Conservation (phyloP, 2,329 filamentous ascomycete species). For the Pseudocercospora fuligena region DNA sequence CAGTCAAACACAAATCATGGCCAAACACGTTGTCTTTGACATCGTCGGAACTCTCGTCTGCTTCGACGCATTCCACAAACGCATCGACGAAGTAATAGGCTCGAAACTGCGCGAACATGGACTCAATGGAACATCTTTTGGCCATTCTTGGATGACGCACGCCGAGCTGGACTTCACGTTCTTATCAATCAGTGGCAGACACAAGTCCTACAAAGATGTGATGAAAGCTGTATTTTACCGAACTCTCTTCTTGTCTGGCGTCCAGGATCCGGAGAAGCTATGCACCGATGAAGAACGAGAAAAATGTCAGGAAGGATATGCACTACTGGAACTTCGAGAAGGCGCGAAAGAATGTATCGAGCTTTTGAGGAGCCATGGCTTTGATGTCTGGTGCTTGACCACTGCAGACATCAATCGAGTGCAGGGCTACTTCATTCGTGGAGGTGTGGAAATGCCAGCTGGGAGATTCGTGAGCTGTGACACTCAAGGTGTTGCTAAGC, state of each 20-base stretch:
- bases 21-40: constrained; percentile 43
- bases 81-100: constrained; percentile 51
- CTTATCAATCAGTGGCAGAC: constrained; percentile 51
- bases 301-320: constrained; percentile 48
- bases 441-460: constrained; percentile 55
- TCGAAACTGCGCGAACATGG: constrained; percentile 44
- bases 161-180: constrained; percentile 58
- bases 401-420: constrained; percentile 58
- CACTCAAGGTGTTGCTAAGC: constrained; percentile 55
- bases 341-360: constrained; percentile 51
- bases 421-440: constrained; percentile 57
- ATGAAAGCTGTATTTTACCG: constrained; percentile 56
- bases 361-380: constrained; percentile 52
- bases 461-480: constrained; percentile 61
- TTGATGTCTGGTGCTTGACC: constrained; percentile 61
- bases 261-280: constrained; percentile 49
- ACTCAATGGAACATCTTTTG: constrained; percentile 51
- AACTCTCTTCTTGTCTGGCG: constrained; percentile 51
- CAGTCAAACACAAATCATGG: constrained; percentile 10
- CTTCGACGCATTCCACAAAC: constrained; percentile 51
- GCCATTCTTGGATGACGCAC: constrained; percentile 54
- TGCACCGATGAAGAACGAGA: constrained; percentile 51
- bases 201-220: constrained; percentile 50
- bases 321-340: constrained; percentile 39
- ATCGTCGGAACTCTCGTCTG: constrained; percentile 59